These are phyloP conservation scores for Tricholoma furcatifolium DNA, from an alignment of 768 basidiomycete species.

Conservation along the genomic window DNA sequence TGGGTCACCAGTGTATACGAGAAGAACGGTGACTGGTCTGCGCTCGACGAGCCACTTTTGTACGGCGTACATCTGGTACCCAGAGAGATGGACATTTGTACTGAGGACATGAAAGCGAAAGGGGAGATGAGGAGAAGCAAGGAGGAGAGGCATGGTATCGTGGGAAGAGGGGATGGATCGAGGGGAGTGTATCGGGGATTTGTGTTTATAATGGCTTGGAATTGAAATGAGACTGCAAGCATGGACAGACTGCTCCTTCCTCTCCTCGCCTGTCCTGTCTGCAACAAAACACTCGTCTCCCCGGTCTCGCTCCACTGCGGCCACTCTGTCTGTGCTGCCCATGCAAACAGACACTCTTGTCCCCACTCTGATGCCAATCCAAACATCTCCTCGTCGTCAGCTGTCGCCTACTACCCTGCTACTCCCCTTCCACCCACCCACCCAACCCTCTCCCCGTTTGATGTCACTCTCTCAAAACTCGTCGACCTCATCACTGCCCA, in stretches of 20 bases:
- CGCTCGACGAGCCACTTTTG: constrained; percentile 83
- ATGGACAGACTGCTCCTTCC: constrained; percentile 17
- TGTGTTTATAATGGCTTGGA: too few relatives aligned
- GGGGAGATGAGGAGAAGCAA: constrained; percentile 20
- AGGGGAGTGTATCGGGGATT: too few relatives aligned
- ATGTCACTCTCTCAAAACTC: constrained; percentile 61
- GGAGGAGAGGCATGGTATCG: constrained; percentile 3
- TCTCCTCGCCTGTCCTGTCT: constrained; percentile 48
- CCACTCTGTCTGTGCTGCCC: constrained; percentile 74
- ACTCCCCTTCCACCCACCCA: constrained; percentile 16
- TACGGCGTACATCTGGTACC: constrained; percentile 84
- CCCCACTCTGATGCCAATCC: constrained; percentile 33
- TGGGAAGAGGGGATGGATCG: constrained; percentile 1
- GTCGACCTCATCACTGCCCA: constrained; percentile 36
- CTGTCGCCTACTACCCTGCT: constrained; percentile 32
- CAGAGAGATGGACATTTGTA: constrained; percentile 47
- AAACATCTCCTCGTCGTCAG: constrained; percentile 41
- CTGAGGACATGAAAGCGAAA: constrained; percentile 49
- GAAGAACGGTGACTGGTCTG: constrained; percentile 57
- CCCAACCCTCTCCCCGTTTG: constrained; percentile 26
- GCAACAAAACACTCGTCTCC: constrained; percentile 51
- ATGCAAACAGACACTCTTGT: constrained; percentile 28
- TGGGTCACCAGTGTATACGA: constrained; percentile 77
- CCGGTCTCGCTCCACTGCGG: constrained; percentile 81
- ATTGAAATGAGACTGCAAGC: too few relatives aligned